Evolutionary conservation across 805 yeast species (phyloP), one percentile per base, ranked within the genome.

Genomic region (Barnettozyma californica): DNA sequence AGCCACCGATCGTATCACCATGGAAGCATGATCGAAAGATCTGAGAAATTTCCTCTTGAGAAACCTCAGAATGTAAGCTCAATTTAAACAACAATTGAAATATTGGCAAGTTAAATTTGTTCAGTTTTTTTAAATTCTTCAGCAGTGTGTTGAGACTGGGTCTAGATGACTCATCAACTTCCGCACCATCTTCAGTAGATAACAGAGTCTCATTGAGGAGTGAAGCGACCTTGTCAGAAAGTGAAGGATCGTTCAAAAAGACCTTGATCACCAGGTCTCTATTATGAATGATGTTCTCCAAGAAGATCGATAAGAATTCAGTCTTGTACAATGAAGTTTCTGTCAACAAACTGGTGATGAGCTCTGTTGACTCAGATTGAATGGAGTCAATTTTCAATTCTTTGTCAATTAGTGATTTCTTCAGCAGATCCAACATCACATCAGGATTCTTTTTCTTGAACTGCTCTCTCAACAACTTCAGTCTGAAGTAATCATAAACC

Each of bases 101-200:
- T 2, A 75, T 52, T 1, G 75, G 73, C 20, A 76, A 55, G 48
- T 71, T 73, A 54, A 71, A 73, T 43, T 69, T 70, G 45, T 69
- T 61, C 19, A 73, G 47, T 3, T 54, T 52, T 11, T 53, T 48
- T 1, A 71, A 50, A 5, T 66, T 46, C 9, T 52, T 50, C 26
- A 43, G 45, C 10, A 63, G 23, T 16, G 52, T 51, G 14, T 27
- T 38, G 14, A 38, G 18, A 20, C 31, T 42, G 16, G 9, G 10
- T 23, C 16, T 45, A 18, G 31, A 10, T n/a, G 20, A 9, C 29
- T 48, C 47, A 11, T 41, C 41, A 18, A 19, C 26, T 27, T 41
- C 33, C 9, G 25, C 5, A 26, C 36, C 34, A 33, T 33, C 38
- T 13, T 23, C 41, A 29, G 41, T 39, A 10, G 44, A 25, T 10